Conservation (phyloP, 805 yeast genomes). For the Jamesozyma gamospora region DNA sequence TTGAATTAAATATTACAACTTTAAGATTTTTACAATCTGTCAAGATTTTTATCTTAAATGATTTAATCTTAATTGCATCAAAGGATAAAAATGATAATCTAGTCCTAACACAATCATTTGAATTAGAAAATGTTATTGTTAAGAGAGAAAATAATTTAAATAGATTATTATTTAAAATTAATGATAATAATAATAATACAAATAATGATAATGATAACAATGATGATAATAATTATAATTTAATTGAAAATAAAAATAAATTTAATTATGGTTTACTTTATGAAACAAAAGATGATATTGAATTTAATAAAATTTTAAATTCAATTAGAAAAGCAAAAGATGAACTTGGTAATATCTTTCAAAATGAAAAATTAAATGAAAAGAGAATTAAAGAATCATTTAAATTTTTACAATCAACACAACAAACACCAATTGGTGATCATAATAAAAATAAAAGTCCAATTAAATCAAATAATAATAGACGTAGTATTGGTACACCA, state of each 20-base stretch:
- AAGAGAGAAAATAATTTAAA: conserved; percentile 21
- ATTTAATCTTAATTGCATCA: conserved; percentile 64
- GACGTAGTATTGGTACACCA: conserved; percentile 21
- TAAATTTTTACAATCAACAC: conserved; percentile 31
- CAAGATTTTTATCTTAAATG: conserved; percentile 70
- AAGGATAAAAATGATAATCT: conserved; percentile 40
- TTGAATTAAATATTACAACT: conserved; percentile 75
- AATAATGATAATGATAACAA: not conserved
- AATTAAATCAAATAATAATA: conserved; percentile 27
- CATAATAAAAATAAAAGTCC: conserved; percentile 26
- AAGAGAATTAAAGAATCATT: conserved; percentile 37
- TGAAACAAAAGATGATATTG: conserved; percentile 18
- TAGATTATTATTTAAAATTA: conserved; percentile 14
- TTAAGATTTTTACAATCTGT: conserved; percentile 70
- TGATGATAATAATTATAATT: not conserved
- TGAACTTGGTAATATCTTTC: conserved; percentile 47
- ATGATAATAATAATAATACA: conserved; percentile 6
- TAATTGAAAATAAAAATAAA: not conserved
- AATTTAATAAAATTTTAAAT: conserved; percentile 36
- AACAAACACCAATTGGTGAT: conserved; percentile 25
- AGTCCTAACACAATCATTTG: conserved; percentile 73
- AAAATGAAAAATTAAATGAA: conserved; percentile 38
- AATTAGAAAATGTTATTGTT: conserved; percentile 50
- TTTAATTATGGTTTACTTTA: conserved; percentile 9
- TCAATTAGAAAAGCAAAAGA: conserved; percentile 53